A percentile compares a stretch with the other conserved stretches of the same genome.
These are phyloP conservation scores for Arthrobotrys megalospora DNA, from an alignment of 2,329 filamentous ascomycete species.

Conservation along the genomic window DNA sequence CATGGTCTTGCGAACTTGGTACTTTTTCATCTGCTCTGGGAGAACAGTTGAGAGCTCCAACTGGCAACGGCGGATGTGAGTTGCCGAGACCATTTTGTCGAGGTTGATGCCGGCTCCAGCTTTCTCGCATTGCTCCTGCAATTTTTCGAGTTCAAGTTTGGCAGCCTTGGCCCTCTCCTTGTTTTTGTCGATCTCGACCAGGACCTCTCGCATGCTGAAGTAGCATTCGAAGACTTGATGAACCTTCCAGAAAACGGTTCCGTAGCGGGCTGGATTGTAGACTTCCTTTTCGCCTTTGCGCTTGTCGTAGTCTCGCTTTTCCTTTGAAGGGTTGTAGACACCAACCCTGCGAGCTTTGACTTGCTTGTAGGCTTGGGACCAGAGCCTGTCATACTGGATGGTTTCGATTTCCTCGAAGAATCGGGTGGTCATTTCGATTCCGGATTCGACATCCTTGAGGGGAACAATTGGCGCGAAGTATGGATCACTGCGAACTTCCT, in stretches of 20 bases:
- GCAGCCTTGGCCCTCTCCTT: not conserved
- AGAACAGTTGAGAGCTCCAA: not conserved
- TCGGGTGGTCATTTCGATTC: not conserved
- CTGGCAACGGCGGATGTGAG: slow-evolving; percentile 7
- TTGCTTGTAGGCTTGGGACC: slow-evolving; percentile 20
- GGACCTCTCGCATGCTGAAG: not conserved
- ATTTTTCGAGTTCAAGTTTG: not conserved
- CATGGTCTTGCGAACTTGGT: slow-evolving; percentile 28
- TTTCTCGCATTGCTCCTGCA: not conserved
- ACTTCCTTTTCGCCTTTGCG: slow-evolving; percentile 24
- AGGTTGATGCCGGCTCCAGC: not conserved
- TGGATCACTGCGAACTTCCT: slow-evolving; percentile 21
- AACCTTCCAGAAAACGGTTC: slow-evolving; percentile 35
- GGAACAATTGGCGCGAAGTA: slow-evolving; percentile 8
- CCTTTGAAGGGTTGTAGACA: slow-evolving; percentile 27
- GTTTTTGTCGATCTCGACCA: slow-evolving; percentile 1
- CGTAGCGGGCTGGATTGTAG: slow-evolving; percentile 34
- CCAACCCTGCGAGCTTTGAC: slow-evolving; percentile 26
- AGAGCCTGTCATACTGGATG: slow-evolving; percentile 27
- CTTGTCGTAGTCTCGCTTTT: slow-evolving; percentile 18
- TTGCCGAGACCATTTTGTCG: not conserved
- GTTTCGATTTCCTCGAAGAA: not conserved
- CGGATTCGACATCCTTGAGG: not conserved
- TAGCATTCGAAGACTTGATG: slow-evolving; percentile 54
- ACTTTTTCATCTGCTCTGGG: not conserved